Conservation (phyloP, 176 grass and related monocot genomes). For the Aegilops umbellulata region DNA sequence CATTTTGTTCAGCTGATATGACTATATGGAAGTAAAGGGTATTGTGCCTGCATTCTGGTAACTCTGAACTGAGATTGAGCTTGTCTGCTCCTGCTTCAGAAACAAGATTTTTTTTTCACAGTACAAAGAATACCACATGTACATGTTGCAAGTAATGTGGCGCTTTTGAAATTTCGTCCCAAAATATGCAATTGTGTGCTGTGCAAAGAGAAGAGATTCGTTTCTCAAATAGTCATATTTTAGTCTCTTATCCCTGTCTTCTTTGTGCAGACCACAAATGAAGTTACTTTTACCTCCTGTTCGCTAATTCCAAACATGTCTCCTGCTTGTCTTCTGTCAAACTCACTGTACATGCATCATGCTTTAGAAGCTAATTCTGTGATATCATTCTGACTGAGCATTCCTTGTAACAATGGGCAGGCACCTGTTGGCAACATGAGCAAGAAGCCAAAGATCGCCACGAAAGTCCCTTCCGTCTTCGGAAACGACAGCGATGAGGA, state of each 20-base stretch:
- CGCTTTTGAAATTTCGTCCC: background rate
- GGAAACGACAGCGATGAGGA: slow-evolving; percentile 76
- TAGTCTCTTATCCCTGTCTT: background rate
- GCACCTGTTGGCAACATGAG: slow-evolving; percentile 36
- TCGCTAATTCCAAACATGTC: background rate
- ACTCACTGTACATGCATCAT: background rate
- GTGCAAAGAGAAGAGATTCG: background rate
- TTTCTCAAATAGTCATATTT: background rate
- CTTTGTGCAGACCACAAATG: background rate
- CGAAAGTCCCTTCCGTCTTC: slow-evolving; percentile 73
- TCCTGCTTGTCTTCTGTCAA: background rate
- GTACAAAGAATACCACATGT: background rate
- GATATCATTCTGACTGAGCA: background rate
- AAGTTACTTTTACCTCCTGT: background rate
- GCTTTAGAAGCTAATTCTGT: background rate
- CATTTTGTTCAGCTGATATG: background rate
- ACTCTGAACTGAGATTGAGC: background rate
- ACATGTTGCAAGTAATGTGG: background rate
- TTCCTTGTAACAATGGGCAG: slow-evolving; percentile 30
- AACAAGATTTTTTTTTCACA: background rate
- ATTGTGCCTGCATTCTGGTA: background rate
- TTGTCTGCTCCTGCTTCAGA: background rate
- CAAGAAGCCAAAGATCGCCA: slow-evolving; percentile 76
- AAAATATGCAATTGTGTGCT: background rate
- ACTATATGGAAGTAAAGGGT: background rate